phyloP scores from a whole-genome alignment of 305 asterid species.

The Solanum hybrid region DNA sequence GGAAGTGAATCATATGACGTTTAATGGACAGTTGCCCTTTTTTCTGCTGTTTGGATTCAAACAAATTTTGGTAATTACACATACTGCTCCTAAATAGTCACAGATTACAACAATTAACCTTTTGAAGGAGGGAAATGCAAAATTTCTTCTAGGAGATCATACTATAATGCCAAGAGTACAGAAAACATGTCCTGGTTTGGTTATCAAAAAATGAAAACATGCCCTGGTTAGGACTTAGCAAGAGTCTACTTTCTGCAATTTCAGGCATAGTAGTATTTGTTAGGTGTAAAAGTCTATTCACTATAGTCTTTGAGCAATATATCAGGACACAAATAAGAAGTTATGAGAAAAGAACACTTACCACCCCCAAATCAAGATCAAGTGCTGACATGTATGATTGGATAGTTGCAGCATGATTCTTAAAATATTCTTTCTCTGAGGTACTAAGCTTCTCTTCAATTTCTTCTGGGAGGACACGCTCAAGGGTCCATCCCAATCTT shows the following conservation, averaged over 20 bases:
- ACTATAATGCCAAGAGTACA: neutral
- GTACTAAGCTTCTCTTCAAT: conserved; percentile 68
- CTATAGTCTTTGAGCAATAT: neutral
- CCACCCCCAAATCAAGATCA: conserved; percentile 80
- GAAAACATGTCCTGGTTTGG: neutral
- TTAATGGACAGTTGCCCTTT: neutral
- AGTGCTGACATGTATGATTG: conserved; percentile 57
- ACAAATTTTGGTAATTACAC: neutral
- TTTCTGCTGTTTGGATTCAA: neutral
- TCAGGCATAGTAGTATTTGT: neutral
- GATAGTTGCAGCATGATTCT: conserved; percentile 55
- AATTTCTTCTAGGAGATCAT: neutral
- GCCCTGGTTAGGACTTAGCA: neutral
- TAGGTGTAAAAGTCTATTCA: neutral
- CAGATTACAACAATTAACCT: neutral
- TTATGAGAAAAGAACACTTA: conserved; percentile 19
- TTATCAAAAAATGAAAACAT: neutral
- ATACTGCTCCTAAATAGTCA: neutral
- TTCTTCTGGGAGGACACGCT: conserved; percentile 73
- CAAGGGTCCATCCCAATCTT: conserved; percentile 70
- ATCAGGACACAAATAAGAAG: neutral
- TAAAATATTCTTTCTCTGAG: conserved; percentile 66
- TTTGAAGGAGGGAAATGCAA: neutral
- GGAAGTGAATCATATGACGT: neutral
- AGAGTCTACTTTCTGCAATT: neutral